Evolutionary conservation across 352 stramenopile species (phyloP), one percentile per base, ranked within the genome.

Genomic region (Globisporangium abappressorium): DNA sequence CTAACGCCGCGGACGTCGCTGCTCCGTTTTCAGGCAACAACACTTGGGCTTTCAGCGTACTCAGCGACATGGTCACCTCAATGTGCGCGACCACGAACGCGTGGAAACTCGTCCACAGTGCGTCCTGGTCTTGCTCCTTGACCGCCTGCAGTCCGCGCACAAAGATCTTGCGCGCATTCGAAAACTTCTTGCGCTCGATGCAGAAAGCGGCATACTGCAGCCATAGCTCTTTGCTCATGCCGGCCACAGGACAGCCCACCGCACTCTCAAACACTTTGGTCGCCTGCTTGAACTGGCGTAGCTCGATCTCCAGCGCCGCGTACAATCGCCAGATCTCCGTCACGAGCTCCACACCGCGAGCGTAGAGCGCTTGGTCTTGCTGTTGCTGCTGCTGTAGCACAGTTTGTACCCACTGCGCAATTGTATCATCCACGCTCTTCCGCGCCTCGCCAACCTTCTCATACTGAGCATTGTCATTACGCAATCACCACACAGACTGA

Each of bases 211-310:
- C 84, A 53, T 92, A 93, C 65, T 87, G 75, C 20, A 91, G 70
- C 83, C 82, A 93, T 30, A 90, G 65, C 9, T 65, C 61, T 4
- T 65, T 74, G 60, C 66, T 78, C 20, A 28, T 51, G 22, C 75
- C 70, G 2, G 81, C 83, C 3, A 90, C 70, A 9, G 81, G 73
- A 57, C 82, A 91, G 51, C 54, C 75, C 55, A 83, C 78, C 5
- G 82, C 85, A 49, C 73, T 67, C 65, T 93, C 85, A 61, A 92
- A 90, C 38, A 92, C 84, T 64, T 90, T 92, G 8, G 85, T 93
- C 47, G 85, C 84, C 71, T 93, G 85, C 65, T 93, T 93, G 68
- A 93, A 93, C 76, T 93, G 85, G 14, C 85, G 82, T 60, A 93
- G 68, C 38, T 89, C 85, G 55, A 92, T 89, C 73, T 93, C 85